A percentile compares a stretch with the other conserved stretches of the same genome.
phyloP scores from a whole-genome alignment of 345 rosid genomes.

The Sisymbrium altissimum region DNA sequence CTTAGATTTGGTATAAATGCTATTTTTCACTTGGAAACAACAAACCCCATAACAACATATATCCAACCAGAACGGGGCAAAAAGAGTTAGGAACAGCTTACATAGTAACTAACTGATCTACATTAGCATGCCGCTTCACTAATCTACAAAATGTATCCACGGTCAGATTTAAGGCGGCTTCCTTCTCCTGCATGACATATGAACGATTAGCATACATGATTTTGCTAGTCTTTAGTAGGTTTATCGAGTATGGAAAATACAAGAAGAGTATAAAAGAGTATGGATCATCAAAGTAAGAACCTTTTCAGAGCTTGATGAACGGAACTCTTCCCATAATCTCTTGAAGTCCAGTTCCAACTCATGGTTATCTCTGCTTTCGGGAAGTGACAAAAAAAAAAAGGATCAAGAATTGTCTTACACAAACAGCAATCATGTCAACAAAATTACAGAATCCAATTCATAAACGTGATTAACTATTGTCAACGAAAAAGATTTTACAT shows the following conservation, averaged over 20 bases:
- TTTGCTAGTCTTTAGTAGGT: not conserved
- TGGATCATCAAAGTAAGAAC: slow-evolving; percentile 35
- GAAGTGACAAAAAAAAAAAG: slow-evolving; percentile 11
- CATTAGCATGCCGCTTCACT: slow-evolving; percentile 89
- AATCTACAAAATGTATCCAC: slow-evolving; percentile 97
- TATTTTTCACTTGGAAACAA: not conserved
- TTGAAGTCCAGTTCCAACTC: slow-evolving; percentile 98
- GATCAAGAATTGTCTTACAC: slow-evolving; percentile 10
- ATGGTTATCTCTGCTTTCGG: slow-evolving; percentile 62
- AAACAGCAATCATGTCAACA: slow-evolving; percentile 2
- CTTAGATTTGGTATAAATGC: not conserved
- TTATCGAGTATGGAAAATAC: not conserved
- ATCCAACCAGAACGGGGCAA: slow-evolving; percentile 9
- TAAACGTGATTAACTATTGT: not conserved
- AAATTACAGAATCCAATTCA: not conserved
- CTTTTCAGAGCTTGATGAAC: slow-evolving; percentile 96
- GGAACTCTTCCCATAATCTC: slow-evolving; percentile 99
- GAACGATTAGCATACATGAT: slow-evolving; percentile 26
- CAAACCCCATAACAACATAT: slow-evolving; percentile 5
- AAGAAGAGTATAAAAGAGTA: not conserved
- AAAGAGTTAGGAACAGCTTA: slow-evolving; percentile 37
- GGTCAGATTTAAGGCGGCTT: slow-evolving; percentile 86
- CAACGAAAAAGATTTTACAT: not conserved
- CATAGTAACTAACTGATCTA: slow-evolving; percentile 95
- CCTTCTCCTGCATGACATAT: slow-evolving; percentile 86